Evolutionary conservation across 2,329 filamentous ascomycete species (phyloP).

Genomic region (Myriosclerotinia scirpicola): DNA sequence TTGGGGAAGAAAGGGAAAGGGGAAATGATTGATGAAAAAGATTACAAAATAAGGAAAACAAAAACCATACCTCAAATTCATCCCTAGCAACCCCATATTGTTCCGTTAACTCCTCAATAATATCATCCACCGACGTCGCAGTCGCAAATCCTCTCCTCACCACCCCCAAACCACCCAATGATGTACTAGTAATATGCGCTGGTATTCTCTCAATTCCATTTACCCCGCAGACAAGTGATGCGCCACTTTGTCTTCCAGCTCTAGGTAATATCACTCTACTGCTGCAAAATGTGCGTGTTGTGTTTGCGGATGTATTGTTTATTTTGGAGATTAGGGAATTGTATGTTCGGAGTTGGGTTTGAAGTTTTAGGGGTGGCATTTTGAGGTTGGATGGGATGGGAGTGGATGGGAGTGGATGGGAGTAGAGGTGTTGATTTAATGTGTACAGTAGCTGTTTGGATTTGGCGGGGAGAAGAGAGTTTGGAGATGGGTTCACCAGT

Average conservation of each 20-base stretch:
- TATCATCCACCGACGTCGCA: not conserved
- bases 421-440: not conserved
- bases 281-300: not conserved
- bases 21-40: too few relatives aligned
- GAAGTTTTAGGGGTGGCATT: not conserved
- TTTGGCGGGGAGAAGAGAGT: not conserved
- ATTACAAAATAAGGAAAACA: not conserved
- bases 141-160: not conserved
- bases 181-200: not conserved
- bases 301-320: not conserved
- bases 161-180: not conserved
- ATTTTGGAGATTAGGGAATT: not conserved
- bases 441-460: too few relatives aligned
- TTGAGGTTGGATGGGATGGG: too few relatives aligned
- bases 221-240: not conserved
- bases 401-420: too few relatives aligned
- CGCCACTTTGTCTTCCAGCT: not conserved
- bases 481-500: not conserved
- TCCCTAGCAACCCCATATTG: slow-evolving; percentile 46
- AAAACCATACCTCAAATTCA: slow-evolving; percentile 44
- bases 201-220: not conserved
- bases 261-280: not conserved
- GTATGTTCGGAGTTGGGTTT: not conserved
- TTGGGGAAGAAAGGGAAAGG: rapidly evolving
- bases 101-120: slow-evolving; percentile 19